A percentile compares a stretch with the other conserved stretches of the same genome.
Evolutionary conservation across 2,329 filamentous ascomycete species (phyloP).

Genomic region (Graphilbum ipis-grandicollis): DNA sequence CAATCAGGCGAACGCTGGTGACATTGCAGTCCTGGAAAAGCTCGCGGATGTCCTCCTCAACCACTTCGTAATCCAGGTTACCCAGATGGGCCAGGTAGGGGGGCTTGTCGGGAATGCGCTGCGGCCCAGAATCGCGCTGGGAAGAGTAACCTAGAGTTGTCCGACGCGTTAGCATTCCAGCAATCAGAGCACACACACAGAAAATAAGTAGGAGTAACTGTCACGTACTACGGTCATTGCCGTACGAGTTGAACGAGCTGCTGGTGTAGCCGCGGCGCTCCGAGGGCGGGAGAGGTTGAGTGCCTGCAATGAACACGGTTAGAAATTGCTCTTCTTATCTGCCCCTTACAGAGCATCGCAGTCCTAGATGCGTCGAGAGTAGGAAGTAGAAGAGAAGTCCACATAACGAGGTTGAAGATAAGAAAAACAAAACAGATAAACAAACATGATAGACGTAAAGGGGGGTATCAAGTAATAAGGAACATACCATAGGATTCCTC

Average conservation of each 20-base stretch:
- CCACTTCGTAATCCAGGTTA: conserved; percentile 92
- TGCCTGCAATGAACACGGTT: conserved; percentile 27
- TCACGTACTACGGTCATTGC: conserved; percentile 8
- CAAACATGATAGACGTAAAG: no score
- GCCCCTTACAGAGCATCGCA: no score
- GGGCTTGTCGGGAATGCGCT: conserved; percentile 65
- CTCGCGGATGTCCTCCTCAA: conserved; percentile 61
- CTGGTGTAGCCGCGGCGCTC: conserved; percentile 23
- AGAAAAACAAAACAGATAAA: no score
- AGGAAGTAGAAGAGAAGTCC: no score
- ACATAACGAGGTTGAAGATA: no score
- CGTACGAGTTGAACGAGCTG: conserved; percentile 11
- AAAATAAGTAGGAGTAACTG: not conserved
- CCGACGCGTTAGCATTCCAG: not conserved
- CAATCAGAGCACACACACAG: not conserved
- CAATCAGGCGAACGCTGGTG: conserved; percentile 85
- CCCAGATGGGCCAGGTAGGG: conserved; percentile 92
- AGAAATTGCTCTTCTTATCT: no score
- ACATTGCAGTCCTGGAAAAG: conserved; percentile 78
- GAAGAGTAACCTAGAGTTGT: conserved; percentile 26
- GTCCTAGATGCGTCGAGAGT: no score
- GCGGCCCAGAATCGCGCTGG: conserved; percentile 56
- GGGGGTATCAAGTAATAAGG: no score
- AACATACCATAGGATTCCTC: conserved; percentile 62
- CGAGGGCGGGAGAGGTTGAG: conserved; percentile 35